These are phyloP conservation scores for Grosmannia penicillata DNA, from an alignment of 2,329 filamentous ascomycete genomes.

Conservation along the genomic window DNA sequence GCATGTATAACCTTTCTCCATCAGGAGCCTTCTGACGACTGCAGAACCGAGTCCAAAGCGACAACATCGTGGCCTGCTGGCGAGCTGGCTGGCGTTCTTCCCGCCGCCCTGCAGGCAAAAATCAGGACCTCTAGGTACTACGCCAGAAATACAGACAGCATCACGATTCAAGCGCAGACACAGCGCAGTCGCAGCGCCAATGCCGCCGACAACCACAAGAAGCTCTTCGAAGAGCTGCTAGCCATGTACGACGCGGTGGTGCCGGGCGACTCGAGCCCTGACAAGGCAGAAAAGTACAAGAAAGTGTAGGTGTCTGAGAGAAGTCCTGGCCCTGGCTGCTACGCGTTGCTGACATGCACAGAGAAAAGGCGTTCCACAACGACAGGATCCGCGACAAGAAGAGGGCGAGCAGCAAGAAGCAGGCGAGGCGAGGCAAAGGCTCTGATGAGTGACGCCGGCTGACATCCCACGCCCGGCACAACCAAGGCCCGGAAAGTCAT, in stretches of 20 bases:
- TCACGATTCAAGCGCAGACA: conserved; percentile 40
- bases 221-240: conserved; percentile 32
- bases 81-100: conserved; percentile 30
- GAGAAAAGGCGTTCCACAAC: conserved; percentile 30
- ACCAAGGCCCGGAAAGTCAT: too few relatives aligned
- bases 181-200: conserved; percentile 37
- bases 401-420: conserved; percentile 33
- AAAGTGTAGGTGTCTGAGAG: conserved; percentile 34
- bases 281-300: conserved; percentile 33
- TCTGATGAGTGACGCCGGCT: not conserved
- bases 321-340: too few relatives aligned
- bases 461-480: not conserved
- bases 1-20: too few relatives aligned
- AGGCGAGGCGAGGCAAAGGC: conserved; percentile 22
- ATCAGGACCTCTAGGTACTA: conserved; percentile 41
- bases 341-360: conserved; percentile 11
- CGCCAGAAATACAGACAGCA: conserved; percentile 31
- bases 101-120: conserved; percentile 29
- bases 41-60: conserved; percentile 46
- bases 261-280: conserved; percentile 28
- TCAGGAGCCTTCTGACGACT: not conserved
- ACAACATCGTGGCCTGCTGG: conserved; percentile 35
- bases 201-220: conserved; percentile 32
- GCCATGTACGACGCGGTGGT: conserved; percentile 31
- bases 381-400: conserved; percentile 33